Base-by-base conservation (phyloP, 2,329 filamentous ascomycete species). In the Microdochium paspali region DNA sequence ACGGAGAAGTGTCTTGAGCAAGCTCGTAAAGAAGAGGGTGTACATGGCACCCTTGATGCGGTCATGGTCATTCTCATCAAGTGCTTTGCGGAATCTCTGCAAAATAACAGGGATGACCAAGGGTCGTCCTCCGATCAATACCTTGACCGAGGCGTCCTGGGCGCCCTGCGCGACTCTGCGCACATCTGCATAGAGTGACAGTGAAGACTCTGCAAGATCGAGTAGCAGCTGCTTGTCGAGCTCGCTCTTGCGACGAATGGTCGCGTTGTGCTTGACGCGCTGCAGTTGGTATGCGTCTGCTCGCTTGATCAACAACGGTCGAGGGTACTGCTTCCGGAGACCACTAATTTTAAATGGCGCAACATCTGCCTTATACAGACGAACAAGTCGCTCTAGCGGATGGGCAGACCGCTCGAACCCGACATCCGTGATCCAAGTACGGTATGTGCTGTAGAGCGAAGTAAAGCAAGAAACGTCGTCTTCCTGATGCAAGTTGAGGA, bases 401-500 rank as follows among this genome's bases (percentile, higher is more conserved):
- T 96, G 93, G 0, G 93, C 91, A 18, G 91, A 96, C 50, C 91
- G 79, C 67, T 98, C 93, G 50, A 96, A 94, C 18, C 94, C 93
- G 35, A 98, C 90, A 59, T 98, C 93, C 1, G 95, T 90, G 58
- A 98, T 97, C 90, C 90, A 98, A 9, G 88, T 93, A 40, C 89
- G 79, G 63, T 96, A 98, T 1, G 91, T 88, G 21, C 86, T 86
- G 66, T 95, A 98, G 2, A 98, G 69, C 1, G 90, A 82, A 23
- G 90, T 95, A 67, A 98, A 98, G 66, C 90, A 96, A 15, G 87
- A 82, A 1, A 98, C 93, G 61, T 98, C 93, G 60, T 98, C 93
- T 62, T 97, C 88, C 61, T 95, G 90, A 51, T 91, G 83, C 51
- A 81, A 70, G 18, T 80, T 84, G 49, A 98, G 70, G 69, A 96